Percentiles rank a stretch among this genome's conserved stretches.
Conservation (phyloP, 495 filamentous ascomycete species). For the Talaromyces thailandensis region DNA sequence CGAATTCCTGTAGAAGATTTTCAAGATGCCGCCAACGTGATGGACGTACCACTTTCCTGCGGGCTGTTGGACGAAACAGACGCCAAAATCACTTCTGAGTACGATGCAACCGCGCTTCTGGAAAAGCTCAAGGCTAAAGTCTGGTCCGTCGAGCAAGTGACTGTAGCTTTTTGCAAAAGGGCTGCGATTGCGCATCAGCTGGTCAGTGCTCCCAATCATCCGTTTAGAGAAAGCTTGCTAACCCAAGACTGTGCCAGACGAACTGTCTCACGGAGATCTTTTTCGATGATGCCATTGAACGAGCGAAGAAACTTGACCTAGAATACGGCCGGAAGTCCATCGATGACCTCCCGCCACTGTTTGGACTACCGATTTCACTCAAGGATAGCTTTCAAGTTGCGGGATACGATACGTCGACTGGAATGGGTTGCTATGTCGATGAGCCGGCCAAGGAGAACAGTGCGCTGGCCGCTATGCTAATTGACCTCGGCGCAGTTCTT, state of each 20-base stretch:
- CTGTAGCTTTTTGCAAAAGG: constrained; percentile 49
- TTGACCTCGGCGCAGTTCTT: constrained; percentile 40
- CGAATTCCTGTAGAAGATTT: background rate
- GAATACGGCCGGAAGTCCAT: constrained; percentile 25
- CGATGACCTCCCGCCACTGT: constrained; percentile 45
- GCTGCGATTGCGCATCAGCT: constrained; percentile 51
- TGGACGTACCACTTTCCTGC: constrained; percentile 4
- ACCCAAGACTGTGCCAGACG: constrained; percentile 21
- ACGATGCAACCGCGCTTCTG: background rate
- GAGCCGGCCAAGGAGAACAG: background rate
- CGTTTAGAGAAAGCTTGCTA: background rate
- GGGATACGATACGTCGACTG: constrained; percentile 38
- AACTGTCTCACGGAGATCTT: constrained; percentile 61
- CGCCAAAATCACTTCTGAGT: background rate
- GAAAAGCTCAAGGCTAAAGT: constrained; percentile 28
- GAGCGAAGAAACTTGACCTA: constrained; percentile 32
- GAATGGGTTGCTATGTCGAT: constrained; percentile 22
- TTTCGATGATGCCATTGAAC: constrained; percentile 36
- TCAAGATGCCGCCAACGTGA: constrained; percentile 2
- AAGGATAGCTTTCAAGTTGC: constrained; percentile 58
- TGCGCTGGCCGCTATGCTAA: constrained; percentile 13
- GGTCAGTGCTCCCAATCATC: constrained; percentile 10
- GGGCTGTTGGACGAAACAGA: constrained; percentile 5
- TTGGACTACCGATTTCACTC: constrained; percentile 55
- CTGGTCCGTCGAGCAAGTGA: constrained; percentile 36